Conservation (phyloP, 2,329 filamentous ascomycete species). For the Parascedosporium putredinis region DNA sequence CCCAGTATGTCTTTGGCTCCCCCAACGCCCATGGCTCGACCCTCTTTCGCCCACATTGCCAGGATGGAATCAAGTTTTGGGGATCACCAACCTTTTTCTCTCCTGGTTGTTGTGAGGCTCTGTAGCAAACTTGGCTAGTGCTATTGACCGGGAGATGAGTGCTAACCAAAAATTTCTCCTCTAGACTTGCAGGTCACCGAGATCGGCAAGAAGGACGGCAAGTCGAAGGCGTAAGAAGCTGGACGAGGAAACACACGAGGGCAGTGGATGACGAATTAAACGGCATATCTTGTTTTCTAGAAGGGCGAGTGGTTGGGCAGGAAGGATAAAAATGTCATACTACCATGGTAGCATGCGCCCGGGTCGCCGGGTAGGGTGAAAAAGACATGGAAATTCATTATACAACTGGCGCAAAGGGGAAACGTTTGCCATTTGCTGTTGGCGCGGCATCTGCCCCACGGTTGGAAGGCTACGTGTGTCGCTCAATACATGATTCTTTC, state of each 20-base stretch:
- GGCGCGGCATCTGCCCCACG: conserved; percentile 8
- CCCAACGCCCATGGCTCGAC: neutral
- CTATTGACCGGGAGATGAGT: neutral
- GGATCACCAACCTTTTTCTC: too few relatives aligned
- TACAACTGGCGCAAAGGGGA: conserved; percentile 9
- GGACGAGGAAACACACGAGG: neutral
- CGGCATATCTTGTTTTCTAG: neutral
- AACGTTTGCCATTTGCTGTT: conserved; percentile 7
- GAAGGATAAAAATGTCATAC: neutral
- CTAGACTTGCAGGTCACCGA: conserved; percentile 43
- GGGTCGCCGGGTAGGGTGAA: conserved; percentile 3
- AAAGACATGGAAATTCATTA: conserved; percentile 7
- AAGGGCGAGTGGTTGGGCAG: neutral
- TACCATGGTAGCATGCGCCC: conserved; percentile 6
- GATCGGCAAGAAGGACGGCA: conserved; percentile 41
- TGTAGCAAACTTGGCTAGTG: too few relatives aligned
- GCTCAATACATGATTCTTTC: conserved; percentile 8
- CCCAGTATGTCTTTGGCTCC: conserved; percentile 71
- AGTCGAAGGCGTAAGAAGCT: conserved; percentile 14
- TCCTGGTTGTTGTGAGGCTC: too few relatives aligned
- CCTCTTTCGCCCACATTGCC: too few relatives aligned
- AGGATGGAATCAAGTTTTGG: too few relatives aligned
- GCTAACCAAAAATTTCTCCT: neutral
- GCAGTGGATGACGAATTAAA: conserved; percentile 4
- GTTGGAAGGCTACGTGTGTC: conserved; percentile 8